Base-by-base conservation (phyloP, 2,329 filamentous ascomycete species). In the Cercospora berteroae region DNA sequence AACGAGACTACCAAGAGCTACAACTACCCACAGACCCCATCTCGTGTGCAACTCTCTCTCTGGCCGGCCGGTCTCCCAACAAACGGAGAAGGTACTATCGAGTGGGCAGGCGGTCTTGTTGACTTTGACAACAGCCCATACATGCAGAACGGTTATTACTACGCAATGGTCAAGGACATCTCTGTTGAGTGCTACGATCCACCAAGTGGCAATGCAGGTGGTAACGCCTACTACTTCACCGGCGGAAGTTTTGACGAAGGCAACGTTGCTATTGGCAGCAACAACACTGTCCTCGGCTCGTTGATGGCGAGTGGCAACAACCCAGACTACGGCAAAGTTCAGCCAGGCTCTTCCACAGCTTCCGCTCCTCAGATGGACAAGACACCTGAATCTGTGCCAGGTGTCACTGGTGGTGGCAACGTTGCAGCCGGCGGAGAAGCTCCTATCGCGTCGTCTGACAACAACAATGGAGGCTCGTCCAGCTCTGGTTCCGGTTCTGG, bases 91-190 rank as follows among this genome's bases (percentile, higher is more conserved):
- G 95, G 95, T 65, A 98, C 95, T 36, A 87, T 97, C 71, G 85
- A 89, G 63, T 99, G 95, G 95, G 92, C 94, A 18, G 95, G 95
- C 76, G 95, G 95, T 74, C 82, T 86, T 62, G 94, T 99, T 71
- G 86, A 96, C 83, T 99, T 95, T 94, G 83, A 91, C 77, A 88
- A 86, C 77, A 88, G 87, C 71, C 82, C 84, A 20, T 91, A 96
- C 80, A 94, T 98, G 84, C 83, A 92, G 81, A 85, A 92, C 76
- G 92, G 92, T 33, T 98, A 97, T 84, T 97, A 95, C 84, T 97
- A 90, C 78, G 91, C 93, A 63, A 87, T 87, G 52, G 87, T 97
- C 74, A 84, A 88, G 64, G 88, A 93, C 64, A 87, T 99, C 67
- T 85, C 83, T n/a, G 88, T 98, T 39, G 82, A 93, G 72, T 99